These are phyloP conservation scores for Golubevia pallescens DNA, from an alignment of 1,284 basidiomycete species.

Conservation along the genomic window DNA sequence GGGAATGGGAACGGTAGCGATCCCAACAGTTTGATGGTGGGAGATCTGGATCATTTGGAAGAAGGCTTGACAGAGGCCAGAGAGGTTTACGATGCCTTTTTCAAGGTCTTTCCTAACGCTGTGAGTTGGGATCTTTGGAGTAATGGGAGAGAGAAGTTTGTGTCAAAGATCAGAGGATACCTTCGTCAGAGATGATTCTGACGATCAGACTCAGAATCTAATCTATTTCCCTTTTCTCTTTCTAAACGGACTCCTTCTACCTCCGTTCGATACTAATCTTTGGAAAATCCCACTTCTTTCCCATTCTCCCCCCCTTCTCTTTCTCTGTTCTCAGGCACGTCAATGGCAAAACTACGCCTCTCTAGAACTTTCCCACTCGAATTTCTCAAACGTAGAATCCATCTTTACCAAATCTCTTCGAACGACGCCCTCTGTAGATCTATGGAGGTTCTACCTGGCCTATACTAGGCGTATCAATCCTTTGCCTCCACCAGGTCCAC, in stretches of 20 bases:
- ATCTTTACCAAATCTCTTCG: conserved; percentile 49
- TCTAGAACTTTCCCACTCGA: conserved; percentile 46
- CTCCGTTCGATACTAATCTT: no score
- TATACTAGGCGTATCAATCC: conserved; percentile 61
- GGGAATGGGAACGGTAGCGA: not conserved
- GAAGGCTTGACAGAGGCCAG: conserved; percentile 40
- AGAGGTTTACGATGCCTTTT: conserved; percentile 52
- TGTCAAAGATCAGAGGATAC: no score
- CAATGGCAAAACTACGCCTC: conserved; percentile 60
- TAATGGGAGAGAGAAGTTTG: no score
- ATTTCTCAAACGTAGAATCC: conserved; percentile 25
- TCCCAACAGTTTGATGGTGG: not conserved
- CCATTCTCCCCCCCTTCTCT: not conserved
- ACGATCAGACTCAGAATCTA: no score
- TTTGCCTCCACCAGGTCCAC: conserved; percentile 34
- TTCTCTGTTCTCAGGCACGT: conserved; percentile 20
- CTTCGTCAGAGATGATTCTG: no score
- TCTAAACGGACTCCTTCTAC: no score
- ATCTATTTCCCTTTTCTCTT: no score
- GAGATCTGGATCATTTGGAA: not conserved
- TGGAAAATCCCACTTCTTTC: not conserved
- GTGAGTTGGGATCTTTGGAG: conserved; percentile 10
- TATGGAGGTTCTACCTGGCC: conserved; percentile 57
- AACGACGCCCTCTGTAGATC: conserved; percentile 49
- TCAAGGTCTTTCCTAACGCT: conserved; percentile 51